Evolutionary conservation across 2,329 filamentous ascomycete genomes (phyloP).

Genomic region (Fusarium irregulare): DNA sequence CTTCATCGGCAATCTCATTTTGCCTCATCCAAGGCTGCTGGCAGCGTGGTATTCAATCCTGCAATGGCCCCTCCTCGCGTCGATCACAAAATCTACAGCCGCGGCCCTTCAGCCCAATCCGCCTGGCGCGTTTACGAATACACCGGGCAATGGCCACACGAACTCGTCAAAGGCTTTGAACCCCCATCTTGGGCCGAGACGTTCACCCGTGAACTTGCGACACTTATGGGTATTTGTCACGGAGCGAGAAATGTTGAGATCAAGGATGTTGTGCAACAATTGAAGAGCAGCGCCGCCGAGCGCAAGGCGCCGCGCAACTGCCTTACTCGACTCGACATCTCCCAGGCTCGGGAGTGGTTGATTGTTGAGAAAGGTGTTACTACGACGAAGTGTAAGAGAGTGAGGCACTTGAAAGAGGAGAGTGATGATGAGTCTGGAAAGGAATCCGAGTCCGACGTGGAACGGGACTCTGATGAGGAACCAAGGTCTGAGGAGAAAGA

Average conservation of each 20-base stretch:
- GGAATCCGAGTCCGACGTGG: background rate
- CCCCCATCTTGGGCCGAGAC: background rate
- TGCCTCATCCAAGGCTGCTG: background rate
- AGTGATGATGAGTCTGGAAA: background rate
- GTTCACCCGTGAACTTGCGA: background rate
- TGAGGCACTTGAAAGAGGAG: background rate
- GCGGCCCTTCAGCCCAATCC: background rate
- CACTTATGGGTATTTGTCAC: background rate
- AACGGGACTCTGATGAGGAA: fast-evolving
- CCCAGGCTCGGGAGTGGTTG: background rate
- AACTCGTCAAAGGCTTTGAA: background rate
- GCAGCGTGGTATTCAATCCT: fast-evolving
- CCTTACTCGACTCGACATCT: background rate
- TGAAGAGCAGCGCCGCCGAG: background rate
- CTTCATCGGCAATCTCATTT: background rate
- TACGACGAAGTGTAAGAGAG: background rate
- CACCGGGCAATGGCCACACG: slow-evolving; percentile 2
- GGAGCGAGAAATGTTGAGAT: background rate
- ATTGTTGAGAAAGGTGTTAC: background rate
- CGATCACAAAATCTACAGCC: background rate
- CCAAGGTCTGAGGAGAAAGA: background rate
- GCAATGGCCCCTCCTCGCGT: background rate
- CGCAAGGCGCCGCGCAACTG: background rate
- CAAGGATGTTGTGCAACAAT: background rate
- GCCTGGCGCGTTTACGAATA: background rate